These are phyloP conservation scores for Ceratobasidium theobromae DNA, from an alignment of 1,284 basidiomycete genomes.

Conservation along the genomic window DNA sequence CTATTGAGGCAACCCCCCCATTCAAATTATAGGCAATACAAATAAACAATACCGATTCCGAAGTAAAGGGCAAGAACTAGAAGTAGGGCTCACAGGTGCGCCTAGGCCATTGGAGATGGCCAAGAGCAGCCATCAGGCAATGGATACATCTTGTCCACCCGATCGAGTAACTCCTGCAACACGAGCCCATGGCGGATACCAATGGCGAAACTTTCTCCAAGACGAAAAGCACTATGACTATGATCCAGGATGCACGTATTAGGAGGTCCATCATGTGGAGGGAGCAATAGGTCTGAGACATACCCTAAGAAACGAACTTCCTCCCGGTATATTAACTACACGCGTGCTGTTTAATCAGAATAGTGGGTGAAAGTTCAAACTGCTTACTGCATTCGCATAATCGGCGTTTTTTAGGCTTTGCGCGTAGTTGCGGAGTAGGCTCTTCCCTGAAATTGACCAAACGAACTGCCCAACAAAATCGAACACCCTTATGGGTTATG, in stretches of 20 bases:
- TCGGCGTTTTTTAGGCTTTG: conserved; percentile 22
- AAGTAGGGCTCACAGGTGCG: neutral
- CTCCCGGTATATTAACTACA: conserved; percentile 18
- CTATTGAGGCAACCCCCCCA: no score
- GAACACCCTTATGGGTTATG: neutral
- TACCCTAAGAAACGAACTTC: conserved; percentile 25
- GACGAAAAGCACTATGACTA: conserved; percentile 25
- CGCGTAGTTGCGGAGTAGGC: conserved; percentile 22
- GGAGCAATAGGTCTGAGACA: neutral
- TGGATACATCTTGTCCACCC: conserved; percentile 26
- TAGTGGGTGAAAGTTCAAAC: neutral
- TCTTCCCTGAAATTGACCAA: conserved; percentile 21
- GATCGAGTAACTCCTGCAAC: conserved; percentile 17
- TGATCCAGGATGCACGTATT: neutral
- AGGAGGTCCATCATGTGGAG: neutral
- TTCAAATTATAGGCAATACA: no score
- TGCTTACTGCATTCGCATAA: conserved; percentile 10
- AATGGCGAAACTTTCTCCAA: conserved; percentile 18
- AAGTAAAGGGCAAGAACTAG: no score
- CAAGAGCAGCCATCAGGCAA: conserved; percentile 20
- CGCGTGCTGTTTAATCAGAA: neutral
- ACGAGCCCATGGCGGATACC: conserved; percentile 18
- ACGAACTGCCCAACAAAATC: neutral
- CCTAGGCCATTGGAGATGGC: conserved; percentile 18
- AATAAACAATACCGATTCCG: no score